A percentile compares a stretch with the other conserved stretches of the same genome.
Conservation (phyloP, 176 grass and related monocot species). For the Elymus sibiricus region DNA sequence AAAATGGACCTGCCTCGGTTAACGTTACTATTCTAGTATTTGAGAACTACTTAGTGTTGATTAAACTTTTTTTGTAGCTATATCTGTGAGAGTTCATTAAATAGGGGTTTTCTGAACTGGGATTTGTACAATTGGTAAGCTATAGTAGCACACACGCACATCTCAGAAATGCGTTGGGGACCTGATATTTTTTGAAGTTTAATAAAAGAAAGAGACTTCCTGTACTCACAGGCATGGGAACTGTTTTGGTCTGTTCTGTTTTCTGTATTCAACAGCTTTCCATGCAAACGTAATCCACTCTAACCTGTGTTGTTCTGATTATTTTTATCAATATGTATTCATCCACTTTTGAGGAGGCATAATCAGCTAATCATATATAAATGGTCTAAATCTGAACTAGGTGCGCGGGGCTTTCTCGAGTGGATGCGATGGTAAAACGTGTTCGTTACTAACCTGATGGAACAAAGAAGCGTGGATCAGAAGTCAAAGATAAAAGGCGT, state of each 20-base stretch:
- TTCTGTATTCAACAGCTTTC: neutral
- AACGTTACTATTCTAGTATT: neutral
- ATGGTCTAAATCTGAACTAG: neutral
- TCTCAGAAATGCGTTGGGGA: neutral
- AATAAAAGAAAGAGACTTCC: neutral
- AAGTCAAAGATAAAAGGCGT: neutral
- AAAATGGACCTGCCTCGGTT: neutral
- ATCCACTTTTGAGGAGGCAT: neutral
- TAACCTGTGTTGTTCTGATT: neutral
- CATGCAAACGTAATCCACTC: neutral
- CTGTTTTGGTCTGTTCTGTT: neutral
- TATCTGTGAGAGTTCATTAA: neutral
- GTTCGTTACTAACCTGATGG: neutral
- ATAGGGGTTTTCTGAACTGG: neutral
- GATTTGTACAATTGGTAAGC: neutral
- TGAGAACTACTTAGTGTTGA: neutral
- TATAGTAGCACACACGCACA: neutral
- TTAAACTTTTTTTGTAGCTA: neutral
- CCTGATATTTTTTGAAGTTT: neutral
- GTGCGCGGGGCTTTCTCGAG: neutral
- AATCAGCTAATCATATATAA: neutral
- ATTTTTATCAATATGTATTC: neutral
- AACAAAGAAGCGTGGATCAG: neutral
- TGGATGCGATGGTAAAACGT: neutral
- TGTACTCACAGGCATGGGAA: neutral